A percentile compares a stretch with the other conserved stretches of the same genome.
phyloP scores from a whole-genome alignment of 371 early-diverging fungal species.

The Blastocladiella emersonii region DNA sequence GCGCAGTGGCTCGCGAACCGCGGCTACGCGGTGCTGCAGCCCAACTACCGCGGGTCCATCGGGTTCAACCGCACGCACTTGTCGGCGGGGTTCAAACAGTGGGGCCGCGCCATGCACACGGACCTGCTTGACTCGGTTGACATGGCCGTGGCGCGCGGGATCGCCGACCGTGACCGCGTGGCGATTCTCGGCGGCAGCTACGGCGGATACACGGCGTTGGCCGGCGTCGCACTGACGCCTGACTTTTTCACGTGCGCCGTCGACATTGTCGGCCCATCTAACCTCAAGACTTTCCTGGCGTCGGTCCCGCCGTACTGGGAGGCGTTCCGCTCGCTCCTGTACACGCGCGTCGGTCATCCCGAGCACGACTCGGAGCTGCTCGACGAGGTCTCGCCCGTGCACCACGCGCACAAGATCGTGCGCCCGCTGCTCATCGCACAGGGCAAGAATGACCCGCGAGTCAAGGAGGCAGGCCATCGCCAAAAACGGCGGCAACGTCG shows the following conservation, averaged over 20 bases:
- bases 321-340: neutral
- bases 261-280: conserved; percentile 14
- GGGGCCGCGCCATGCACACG: conserved; percentile 12
- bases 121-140: conserved; percentile 11
- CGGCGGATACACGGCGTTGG: conserved; percentile 11
- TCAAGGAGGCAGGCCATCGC: conserved; percentile 11
- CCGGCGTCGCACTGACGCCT: conserved; percentile 12
- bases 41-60: conserved; percentile 13
- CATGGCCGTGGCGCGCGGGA: conserved; percentile 8
- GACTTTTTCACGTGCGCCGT: conserved; percentile 15
- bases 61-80: conserved; percentile 13
- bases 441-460: conserved; percentile 14
- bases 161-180: conserved; percentile 11
- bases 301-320: conserved; percentile 11
- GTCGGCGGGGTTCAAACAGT: conserved; percentile 8
- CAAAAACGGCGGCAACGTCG: conserved; percentile 6
- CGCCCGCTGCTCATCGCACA: conserved; percentile 12
- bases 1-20: conserved; percentile 17
- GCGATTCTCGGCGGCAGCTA: conserved; percentile 14
- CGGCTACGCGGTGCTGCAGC: conserved; percentile 13
- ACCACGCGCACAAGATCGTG: conserved; percentile 9
- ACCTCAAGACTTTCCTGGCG: conserved; percentile 9
- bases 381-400: conserved; percentile 8
- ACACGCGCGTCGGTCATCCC: conserved; percentile 1
- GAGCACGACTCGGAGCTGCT: conserved; percentile 9